A percentile compares a stretch with the other conserved stretches of the same genome.
Conservation (phyloP, 176 grass and related monocot genomes). For the Phyllostachys edulis region DNA sequence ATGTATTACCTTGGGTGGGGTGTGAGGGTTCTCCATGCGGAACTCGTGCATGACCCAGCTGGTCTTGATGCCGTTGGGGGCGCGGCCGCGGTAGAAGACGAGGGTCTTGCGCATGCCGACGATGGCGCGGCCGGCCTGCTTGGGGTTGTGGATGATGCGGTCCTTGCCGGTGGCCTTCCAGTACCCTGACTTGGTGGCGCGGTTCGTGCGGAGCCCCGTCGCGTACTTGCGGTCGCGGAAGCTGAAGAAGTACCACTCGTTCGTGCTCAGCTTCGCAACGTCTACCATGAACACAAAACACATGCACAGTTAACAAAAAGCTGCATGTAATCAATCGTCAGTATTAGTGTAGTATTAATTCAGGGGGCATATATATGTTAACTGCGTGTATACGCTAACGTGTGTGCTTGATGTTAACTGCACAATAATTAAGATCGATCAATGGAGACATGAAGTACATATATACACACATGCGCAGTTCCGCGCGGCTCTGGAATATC, state of each 20-base stretch:
- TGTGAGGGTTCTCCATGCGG: conserved; percentile 57
- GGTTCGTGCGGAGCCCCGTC: conserved; percentile 71
- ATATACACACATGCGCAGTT: no score
- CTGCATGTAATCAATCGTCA: background rate
- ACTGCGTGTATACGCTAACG: background rate
- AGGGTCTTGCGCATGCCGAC: conserved; percentile 90
- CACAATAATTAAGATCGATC: background rate
- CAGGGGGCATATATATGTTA: background rate
- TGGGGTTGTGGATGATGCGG: conserved; percentile 52
- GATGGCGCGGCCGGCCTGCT: conserved; percentile 1
- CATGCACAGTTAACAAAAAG: background rate
- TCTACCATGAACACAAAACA: conserved; percentile 30
- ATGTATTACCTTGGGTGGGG: conserved; percentile 48
- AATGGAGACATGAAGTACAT: background rate
- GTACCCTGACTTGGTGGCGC: conserved; percentile 67
- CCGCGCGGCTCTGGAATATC: background rate
- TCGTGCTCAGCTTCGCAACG: conserved; percentile 63
- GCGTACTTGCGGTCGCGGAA: conserved; percentile 85
- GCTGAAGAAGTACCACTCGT: conserved; percentile 97
- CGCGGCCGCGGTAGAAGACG: conserved; percentile 78
- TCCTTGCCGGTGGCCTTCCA: conserved; percentile 99
- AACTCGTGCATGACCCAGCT: conserved; percentile 90
- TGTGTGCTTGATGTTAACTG: background rate
- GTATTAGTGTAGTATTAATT: background rate
- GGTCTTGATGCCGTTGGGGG: conserved; percentile 75